phyloP scores from a whole-genome alignment of 257 asterid species.

The Solanum pimpinellifolium region DNA sequence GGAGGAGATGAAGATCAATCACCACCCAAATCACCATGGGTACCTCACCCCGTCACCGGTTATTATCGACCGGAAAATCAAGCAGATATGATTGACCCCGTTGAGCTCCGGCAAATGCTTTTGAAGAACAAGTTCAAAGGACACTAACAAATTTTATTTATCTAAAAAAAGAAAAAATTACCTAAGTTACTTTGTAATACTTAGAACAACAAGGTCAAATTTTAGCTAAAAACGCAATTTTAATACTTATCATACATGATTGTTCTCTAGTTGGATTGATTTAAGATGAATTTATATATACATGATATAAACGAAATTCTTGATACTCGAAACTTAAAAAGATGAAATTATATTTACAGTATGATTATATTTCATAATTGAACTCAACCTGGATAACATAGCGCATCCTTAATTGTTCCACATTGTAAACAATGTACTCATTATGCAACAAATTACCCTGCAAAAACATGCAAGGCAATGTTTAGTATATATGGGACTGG shows the following conservation, averaged over 20 bases:
- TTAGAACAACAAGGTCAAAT: no score
- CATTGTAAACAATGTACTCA: conserved; percentile 26
- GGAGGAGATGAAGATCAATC: conserved; percentile 15
- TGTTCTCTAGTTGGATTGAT: not conserved
- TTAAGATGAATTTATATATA: no score
- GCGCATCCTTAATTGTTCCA: conserved; percentile 86
- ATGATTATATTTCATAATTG: conserved; percentile 27
- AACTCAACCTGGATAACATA: conserved; percentile 31
- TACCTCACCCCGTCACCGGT: conserved; percentile 61
- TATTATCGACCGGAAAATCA: conserved; percentile 41
- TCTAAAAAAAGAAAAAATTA: no score
- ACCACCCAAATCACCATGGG: conserved; percentile 28
- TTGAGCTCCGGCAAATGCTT: conserved; percentile 33
- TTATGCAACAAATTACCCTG: conserved; percentile 43
- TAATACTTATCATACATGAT: no score
- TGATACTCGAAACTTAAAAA: not conserved
- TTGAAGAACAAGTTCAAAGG: conserved; percentile 15
- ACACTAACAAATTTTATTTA: not conserved
- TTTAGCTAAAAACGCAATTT: no score
- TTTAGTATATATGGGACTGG: not conserved
- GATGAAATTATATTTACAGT: not conserved
- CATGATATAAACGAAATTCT: not conserved
- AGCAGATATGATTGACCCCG: conserved; percentile 34
- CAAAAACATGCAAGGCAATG: not conserved
- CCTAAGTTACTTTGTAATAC: no score